Conservation (phyloP, 306 rosid species). For the Cyclanthera cordifolia region DNA sequence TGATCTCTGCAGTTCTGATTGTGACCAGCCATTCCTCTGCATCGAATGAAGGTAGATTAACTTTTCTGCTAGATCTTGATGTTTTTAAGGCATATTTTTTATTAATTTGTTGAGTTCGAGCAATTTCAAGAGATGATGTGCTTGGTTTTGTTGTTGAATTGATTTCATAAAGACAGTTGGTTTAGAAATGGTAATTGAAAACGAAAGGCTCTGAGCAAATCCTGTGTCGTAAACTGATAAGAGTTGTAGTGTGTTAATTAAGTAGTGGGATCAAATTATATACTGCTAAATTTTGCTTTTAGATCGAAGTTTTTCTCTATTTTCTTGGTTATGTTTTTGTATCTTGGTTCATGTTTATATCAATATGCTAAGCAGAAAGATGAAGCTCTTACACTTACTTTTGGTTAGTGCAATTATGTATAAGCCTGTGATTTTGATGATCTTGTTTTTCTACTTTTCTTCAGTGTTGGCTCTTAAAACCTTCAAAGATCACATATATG, state of each 20-base stretch:
- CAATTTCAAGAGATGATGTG: conserved; percentile 1
- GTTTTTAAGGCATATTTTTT: neutral
- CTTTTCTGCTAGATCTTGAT: conserved; percentile 42
- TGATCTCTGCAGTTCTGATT: conserved; percentile 32
- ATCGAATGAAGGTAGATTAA: conserved; percentile 50
- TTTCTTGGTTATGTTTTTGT: neutral
- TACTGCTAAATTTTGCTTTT: neutral
- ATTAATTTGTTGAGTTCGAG: neutral
- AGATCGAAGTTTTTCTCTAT: neutral
- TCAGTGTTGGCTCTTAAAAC: conserved; percentile 55
- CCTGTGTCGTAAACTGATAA: neutral
- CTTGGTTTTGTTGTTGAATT: neutral
- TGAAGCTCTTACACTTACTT: neutral
- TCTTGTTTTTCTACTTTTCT: conserved; percentile 10
- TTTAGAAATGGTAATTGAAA: neutral
- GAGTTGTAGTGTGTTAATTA: conserved; percentile 5
- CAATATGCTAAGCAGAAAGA: neutral
- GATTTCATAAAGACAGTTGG: neutral
- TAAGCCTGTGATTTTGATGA: neutral
- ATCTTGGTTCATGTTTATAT: conserved; percentile 1
- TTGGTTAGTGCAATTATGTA: neutral
- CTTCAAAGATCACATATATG: conserved; percentile 66
- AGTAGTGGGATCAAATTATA: conserved; percentile 1
- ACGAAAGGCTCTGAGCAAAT: neutral
- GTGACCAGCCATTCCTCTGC: conserved; percentile 36